phyloP scores from a whole-genome alignment of 2,329 filamentous ascomycete species.

The Podosphaera leucotricha region DNA sequence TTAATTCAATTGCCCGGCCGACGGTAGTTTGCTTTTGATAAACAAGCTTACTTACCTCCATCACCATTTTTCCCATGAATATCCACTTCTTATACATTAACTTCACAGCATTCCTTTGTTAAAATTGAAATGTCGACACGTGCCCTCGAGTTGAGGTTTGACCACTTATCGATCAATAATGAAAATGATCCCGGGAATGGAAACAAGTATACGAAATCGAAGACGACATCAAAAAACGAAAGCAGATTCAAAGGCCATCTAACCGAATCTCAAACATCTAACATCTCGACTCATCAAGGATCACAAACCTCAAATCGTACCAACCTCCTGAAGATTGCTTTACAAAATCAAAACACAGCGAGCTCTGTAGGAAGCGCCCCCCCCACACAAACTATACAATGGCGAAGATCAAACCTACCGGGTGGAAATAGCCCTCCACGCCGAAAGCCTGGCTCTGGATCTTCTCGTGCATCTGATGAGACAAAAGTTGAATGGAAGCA shows the following conservation, averaged over 20 bases:
- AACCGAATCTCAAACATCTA: constrained; percentile 8
- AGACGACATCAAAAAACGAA: constrained; percentile 28
- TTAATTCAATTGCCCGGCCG: too few relatives aligned
- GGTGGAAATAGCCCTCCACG: constrained; percentile 25
- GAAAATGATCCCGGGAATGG: constrained; percentile 47
- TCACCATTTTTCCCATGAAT: too few relatives aligned
- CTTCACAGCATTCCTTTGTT: too few relatives aligned
- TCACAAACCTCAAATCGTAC: constrained; percentile 37
- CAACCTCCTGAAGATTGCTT: constrained; percentile 65
- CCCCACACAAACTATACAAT: constrained; percentile 35
- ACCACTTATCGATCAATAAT: constrained; percentile 73
- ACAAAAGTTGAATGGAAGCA: constrained; percentile 26
- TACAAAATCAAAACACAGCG: constrained; percentile 55
- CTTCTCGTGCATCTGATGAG: constrained; percentile 25
- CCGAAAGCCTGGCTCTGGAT: constrained; percentile 25
- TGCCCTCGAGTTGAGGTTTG: constrained; percentile 65
- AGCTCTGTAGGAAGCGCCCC: constrained; percentile 43
- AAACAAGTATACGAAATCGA: constrained; percentile 44
- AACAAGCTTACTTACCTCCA: too few relatives aligned
- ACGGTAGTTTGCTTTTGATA: too few relatives aligned
- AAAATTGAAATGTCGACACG: constrained; percentile 44
- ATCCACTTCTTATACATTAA: too few relatives aligned
- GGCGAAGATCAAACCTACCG: constrained; percentile 20
- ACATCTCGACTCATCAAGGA: constrained; percentile 16
- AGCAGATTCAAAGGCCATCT: constrained; percentile 17